Evolutionary conservation across 805 yeast species (phyloP), one percentile per base, ranked within the genome.

Genomic region (Saturnispora quitensis): DNA sequence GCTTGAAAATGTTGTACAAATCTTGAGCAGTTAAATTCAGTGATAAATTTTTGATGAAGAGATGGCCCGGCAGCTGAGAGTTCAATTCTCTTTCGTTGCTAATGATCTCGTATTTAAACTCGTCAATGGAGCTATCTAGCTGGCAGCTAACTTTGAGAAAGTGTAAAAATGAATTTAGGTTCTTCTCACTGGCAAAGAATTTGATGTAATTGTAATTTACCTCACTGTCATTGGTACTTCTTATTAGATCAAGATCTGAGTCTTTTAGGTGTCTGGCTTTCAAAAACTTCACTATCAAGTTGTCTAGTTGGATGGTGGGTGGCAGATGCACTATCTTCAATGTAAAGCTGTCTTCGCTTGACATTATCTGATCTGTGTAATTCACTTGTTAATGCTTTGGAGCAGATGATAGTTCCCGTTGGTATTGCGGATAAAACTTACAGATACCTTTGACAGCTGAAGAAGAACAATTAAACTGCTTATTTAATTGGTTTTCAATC

Each of bases 1-100:
- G 62, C 44, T 60, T 57, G 58, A 75, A 74, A 2, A 73, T 58
- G 10, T 68, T 64, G 28, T 59, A 60, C 35, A 76, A 55, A 31
- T 71, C 72, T 20, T 69, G 69, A 17, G 73, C 62, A 9, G 68
- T 62, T 33, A 74, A 68, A 13, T 63, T 58, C 31, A 69, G 67
- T 3, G 73, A 64, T 28, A 80, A 61, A 18, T 80, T 80, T 52
- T 80, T 73, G 27, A 80, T 73, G 62, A 77, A 81, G 15, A 81
- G 58, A 56, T 76, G 75, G 1, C 85, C 86, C 1, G 86, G 86
- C 31, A 65, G 52, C 50, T 60, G 61, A 33, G 25, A 18, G 24
- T 55, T 52, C 24, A 59, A 50, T 13, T 57, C 57, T n/a, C 48
- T 25, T 33, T 62, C 61, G 20, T 40, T 50, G n/a, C 48, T 42